Conservation (phyloP, 306 rosid genomes). For the Heteromeles arbutifolia region DNA sequence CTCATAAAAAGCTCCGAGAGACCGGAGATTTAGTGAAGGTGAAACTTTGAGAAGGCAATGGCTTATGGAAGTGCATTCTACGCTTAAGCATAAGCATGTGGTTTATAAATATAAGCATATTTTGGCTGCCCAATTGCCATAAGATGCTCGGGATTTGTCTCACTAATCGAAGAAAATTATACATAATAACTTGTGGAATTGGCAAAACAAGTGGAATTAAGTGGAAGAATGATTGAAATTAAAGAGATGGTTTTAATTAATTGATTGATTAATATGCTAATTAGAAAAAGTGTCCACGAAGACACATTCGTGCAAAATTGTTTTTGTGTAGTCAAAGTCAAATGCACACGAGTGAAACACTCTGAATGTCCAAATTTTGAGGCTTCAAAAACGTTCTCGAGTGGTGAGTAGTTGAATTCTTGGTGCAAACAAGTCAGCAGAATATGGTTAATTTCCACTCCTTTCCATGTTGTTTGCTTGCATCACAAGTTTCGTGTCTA, state of each 20-base stretch:
- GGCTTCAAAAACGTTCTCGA: slow-evolving; percentile 73
- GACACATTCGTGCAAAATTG: slow-evolving; percentile 36
- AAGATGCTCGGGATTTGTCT: slow-evolving; percentile 20
- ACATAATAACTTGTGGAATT: slow-evolving; percentile 16
- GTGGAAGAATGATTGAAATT: slow-evolving; percentile 15
- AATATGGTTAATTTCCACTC: slow-evolving; percentile 33
- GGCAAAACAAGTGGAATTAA: slow-evolving; percentile 20
- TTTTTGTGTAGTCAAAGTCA: slow-evolving; percentile 47
- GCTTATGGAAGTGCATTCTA: not conserved
- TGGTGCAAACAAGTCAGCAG: slow-evolving; percentile 40
- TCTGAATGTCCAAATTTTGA: slow-evolving; percentile 46
- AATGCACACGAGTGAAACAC: slow-evolving; percentile 83
- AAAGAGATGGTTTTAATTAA: slow-evolving; percentile 29
- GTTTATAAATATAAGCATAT: not conserved
- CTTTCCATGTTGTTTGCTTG: slow-evolving; percentile 34
- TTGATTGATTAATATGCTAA: not conserved
- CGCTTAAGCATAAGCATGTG: slow-evolving; percentile 9
- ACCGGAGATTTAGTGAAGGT: slow-evolving; percentile 1
- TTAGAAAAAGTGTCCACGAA: slow-evolving; percentile 27
- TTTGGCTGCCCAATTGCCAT: slow-evolving; percentile 12
- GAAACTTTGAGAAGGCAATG: slow-evolving; percentile 17
- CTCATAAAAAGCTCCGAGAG: slow-evolving; percentile 1
- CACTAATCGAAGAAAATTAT: slow-evolving; percentile 16
- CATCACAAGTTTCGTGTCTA: slow-evolving; percentile 21
- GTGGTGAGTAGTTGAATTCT: slow-evolving; percentile 52